phyloP scores from a whole-genome alignment of 2,329 filamentous ascomycete species.

The Diaporthe nobilis region DNA sequence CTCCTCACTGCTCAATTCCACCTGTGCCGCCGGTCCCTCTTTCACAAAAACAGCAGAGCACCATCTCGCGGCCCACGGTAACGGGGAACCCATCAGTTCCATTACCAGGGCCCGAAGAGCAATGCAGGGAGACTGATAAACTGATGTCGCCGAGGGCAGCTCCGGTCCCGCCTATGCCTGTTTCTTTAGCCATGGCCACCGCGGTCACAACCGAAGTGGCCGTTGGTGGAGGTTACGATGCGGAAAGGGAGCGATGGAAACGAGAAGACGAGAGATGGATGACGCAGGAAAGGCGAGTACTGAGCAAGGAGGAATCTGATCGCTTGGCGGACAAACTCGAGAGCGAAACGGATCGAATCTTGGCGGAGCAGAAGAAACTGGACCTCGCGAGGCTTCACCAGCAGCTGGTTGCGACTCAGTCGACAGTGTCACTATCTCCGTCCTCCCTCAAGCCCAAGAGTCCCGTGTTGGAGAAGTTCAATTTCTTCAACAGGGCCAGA shows the following conservation, averaged over 20 bases:
- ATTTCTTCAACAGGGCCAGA: constrained; percentile 59
- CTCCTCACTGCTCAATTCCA: constrained; percentile 25
- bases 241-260: constrained; percentile 24
- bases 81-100: neutral
- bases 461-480: constrained; percentile 64
- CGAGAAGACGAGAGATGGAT: constrained; percentile 32
- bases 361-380: constrained; percentile 64
- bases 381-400: constrained; percentile 62
- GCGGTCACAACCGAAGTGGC: constrained; percentile 41
- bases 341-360: constrained; percentile 62
- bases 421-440: constrained; percentile 43
- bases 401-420: constrained; percentile 55
- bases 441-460: constrained; percentile 51
- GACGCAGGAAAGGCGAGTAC: constrained; percentile 39
- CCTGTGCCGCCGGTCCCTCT: constrained; percentile 39
- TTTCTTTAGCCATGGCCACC: constrained; percentile 36
- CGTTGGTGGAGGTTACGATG: constrained; percentile 8
- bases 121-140: neutral
- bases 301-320: constrained; percentile 47
- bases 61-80: constrained; percentile 30
- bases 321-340: constrained; percentile 57
- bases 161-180: constrained; percentile 23
- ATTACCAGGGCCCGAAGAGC: neutral
- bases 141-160: constrained; percentile 26
- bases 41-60: constrained; percentile 22